Base-by-base conservation (phyloP, 106 monocot species). In the Dendrobium officinale region DNA sequence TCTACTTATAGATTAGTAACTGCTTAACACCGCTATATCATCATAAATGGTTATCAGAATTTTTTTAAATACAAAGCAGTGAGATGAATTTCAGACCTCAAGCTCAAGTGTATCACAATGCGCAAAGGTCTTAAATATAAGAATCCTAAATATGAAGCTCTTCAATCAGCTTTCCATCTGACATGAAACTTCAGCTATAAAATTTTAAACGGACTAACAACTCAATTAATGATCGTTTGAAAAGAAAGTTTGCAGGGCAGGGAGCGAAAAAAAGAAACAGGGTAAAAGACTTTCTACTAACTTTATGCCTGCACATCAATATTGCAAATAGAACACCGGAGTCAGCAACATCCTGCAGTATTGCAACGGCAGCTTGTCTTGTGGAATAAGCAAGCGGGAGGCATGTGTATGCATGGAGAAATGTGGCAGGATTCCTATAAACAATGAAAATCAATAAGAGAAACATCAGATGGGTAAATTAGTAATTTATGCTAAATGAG, bases 331-430 rank as follows among this genome's bases (percentile, higher is more conserved):
- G 41, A 83, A 98, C 95, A 49, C 98, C 98, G 68, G 98, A 98
- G 74, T 95, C 98, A 75, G 95, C 90, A 82, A 95, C 89, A 85
- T 95, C 98, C 87, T 98, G 98, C 87, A 98, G 81, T 85, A 98
- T 85, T 59, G 95, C 89, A 84, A 91, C 87, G 61, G 92, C 92
- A 68, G 91, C 95, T 85, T 95, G 94, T 87, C 98, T 95, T 75
- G 92, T 90, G 73, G 92, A 75, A 84, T 93, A 93, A 58, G 95
- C 86, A 79, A 98, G 91, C 78, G 98, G 95, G 85, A 98, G 98
- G 82, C 98, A 98, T 66, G 98, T 93, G 75, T 98, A 98, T 68
- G 98, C 94, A 90, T 98, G 95, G 83, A 98, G 95, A 92, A 98
- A 95, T 81, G 91, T 88, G 51, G 92, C 98, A 81, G 95, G 92